Evolutionary conservation across 2,329 filamentous ascomycete genomes (phyloP).

Genomic region (Hypoxylon sp.): DNA sequence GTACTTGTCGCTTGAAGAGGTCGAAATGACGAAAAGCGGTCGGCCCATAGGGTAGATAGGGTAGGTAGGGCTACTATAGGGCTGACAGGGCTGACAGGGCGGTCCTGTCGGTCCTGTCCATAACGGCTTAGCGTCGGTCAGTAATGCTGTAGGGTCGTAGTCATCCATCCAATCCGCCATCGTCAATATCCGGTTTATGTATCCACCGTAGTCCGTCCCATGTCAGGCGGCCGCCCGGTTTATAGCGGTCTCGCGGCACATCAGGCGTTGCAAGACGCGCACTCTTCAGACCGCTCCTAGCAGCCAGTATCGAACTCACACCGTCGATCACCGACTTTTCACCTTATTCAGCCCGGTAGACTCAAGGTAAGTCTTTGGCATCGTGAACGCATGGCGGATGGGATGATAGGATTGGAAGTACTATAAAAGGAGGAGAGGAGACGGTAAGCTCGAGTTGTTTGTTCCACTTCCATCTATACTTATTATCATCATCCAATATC

Average conservation of each 20-base stretch:
- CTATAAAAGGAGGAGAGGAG: constrained; percentile 23
- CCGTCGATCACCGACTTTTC: constrained; percentile 29
- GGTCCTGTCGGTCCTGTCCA: constrained; percentile 37
- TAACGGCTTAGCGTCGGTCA: constrained; percentile 40
- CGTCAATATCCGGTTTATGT: constrained; percentile 31
- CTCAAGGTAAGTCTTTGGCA: constrained; percentile 10
- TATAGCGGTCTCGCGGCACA: constrained; percentile 12
- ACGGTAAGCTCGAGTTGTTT: not conserved
- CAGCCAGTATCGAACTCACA: constrained; percentile 11
- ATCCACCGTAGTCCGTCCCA: constrained; percentile 32
- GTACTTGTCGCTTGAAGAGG: constrained; percentile 7
- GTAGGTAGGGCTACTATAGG: constrained; percentile 33
- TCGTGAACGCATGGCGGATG: not conserved
- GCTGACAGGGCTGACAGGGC: constrained; percentile 44
- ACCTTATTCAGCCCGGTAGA: constrained; percentile 35
- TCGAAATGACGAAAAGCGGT: constrained; percentile 29
- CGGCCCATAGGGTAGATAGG: constrained; percentile 28
- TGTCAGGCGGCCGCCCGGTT: constrained; percentile 14
- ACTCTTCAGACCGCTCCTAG: constrained; percentile 2
- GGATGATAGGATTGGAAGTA: not conserved
- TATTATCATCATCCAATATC: not conserved
- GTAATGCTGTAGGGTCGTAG: constrained; percentile 26
- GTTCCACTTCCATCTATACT: not conserved
- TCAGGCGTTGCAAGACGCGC: constrained; percentile 12
- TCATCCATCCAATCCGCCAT: constrained; percentile 37